Base-by-base conservation (phyloP, 2,329 filamentous ascomycete genomes). In the Paraconiothyrium sp. region DNA sequence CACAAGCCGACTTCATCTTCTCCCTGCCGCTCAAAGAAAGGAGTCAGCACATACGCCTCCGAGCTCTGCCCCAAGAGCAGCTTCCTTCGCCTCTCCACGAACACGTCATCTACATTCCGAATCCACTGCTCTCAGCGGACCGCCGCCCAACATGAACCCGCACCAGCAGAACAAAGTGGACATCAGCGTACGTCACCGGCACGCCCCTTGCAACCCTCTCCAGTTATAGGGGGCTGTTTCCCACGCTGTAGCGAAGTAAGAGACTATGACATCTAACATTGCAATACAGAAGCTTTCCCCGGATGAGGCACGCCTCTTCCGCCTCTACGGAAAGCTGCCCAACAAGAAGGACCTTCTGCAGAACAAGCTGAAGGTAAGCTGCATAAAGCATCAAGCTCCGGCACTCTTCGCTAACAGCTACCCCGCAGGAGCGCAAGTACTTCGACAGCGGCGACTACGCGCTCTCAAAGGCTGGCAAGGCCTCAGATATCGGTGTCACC, bases 121-220 rank as follows among this genome's bases (percentile, higher is more conserved):
- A 24, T 51, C 63, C 59, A 63, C 54, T 46, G 59, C 35, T 56
- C 55, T 20, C 27, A 58, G 41, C 54, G 57, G 62, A 44, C 44
- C 67, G 68, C 66, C 69, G 69, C 54, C 41, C 41, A 72, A 66
- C 68, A 96, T 98, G 93, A 97, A 97, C 81, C 94, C 94, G 72
- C 93, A 94, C 80, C 92, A 97, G 86, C 94, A 97, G 87, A 97
- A 97, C 87, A 98, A 99, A 86, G 87, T 98, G 75, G 95, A 99
- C 82, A 87, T 97, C 82, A 94, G 88, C 85, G 95, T 97, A 84
- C 84, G 92, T 87, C 66, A 69, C 68, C 58, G 37, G 34, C 30
- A 46, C 60, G 64, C 65, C 62, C 69, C 60, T 64, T 67, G 46
- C 58, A 55, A 54, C 32, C 41, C 46, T 14, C 30, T 57, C 63